Conservation (phyloP, 2,329 filamentous ascomycete genomes). For the Trichophyton equinum region DNA sequence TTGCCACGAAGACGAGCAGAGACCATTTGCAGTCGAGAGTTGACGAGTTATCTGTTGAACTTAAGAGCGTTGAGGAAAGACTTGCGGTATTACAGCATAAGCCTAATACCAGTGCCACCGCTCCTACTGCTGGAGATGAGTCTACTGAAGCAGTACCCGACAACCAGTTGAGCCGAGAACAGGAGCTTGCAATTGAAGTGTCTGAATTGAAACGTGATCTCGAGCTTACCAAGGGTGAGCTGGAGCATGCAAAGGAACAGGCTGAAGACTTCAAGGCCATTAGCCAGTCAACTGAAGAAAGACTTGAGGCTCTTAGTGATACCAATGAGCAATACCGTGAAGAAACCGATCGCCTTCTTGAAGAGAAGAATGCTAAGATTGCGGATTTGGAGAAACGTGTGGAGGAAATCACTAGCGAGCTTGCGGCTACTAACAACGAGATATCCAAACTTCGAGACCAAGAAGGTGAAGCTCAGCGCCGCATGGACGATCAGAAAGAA, state of each 20-base stretch:
- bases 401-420: slow-evolving; percentile 70
- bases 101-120: slow-evolving; percentile 41
- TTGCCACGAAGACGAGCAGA: slow-evolving; percentile 71
- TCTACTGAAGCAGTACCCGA: slow-evolving; percentile 41
- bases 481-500: slow-evolving; percentile 69
- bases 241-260: slow-evolving; percentile 69
- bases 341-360: slow-evolving; percentile 63
- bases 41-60: slow-evolving; percentile 75
- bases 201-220: slow-evolving; percentile 79
- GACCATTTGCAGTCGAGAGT: slow-evolving; percentile 83
- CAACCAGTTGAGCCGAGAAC: slow-evolving; percentile 50
- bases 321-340: slow-evolving; percentile 79
- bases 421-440: slow-evolving; percentile 69
- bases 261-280: slow-evolving; percentile 81
- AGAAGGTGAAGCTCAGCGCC: slow-evolving; percentile 59
- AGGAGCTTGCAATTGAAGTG: slow-evolving; percentile 72
- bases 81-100: slow-evolving; percentile 69
- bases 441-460: slow-evolving; percentile 67
- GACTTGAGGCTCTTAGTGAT: slow-evolving; percentile 63
- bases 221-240: slow-evolving; percentile 64
- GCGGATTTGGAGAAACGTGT: slow-evolving; percentile 70
- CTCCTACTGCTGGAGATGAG: slow-evolving; percentile 36
- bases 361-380: slow-evolving; percentile 67
- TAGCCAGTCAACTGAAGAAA: slow-evolving; percentile 76
- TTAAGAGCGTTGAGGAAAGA: slow-evolving; percentile 81